Percentiles rank a stretch among this genome's conserved stretches.
phyloP scores from a whole-genome alignment of 345 rosid species.

The Capsella bursapastoris region DNA sequence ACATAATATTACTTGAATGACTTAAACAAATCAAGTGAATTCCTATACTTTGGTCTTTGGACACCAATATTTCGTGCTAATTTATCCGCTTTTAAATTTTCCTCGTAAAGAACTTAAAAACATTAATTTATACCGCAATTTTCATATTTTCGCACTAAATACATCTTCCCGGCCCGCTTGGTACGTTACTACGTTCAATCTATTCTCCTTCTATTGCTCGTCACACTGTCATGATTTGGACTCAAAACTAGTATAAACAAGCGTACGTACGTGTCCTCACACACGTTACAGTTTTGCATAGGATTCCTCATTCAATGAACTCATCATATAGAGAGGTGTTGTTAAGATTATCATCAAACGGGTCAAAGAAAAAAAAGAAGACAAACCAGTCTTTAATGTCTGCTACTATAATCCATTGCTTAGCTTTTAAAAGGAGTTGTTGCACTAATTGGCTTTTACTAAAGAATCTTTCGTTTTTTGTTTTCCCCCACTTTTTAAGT shows the following conservation, averaged over 20 bases:
- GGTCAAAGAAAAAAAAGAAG: constrained; percentile 72
- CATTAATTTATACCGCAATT: not conserved
- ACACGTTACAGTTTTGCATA: constrained; percentile 30
- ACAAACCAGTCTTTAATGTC: constrained; percentile 66
- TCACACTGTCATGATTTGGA: not conserved
- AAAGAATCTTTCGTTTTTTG: constrained; percentile 63
- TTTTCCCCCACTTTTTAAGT: constrained; percentile 51
- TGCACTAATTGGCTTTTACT: constrained; percentile 66
- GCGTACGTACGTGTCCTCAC: constrained; percentile 1
- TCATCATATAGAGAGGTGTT: constrained; percentile 18
- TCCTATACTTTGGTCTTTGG: too few species aligned
- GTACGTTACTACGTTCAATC: not conserved
- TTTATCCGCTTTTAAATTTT: too few species aligned
- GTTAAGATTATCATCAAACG: constrained; percentile 45
- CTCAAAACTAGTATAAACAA: not conserved
- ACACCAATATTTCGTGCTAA: too few species aligned
- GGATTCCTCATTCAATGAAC: constrained; percentile 38
- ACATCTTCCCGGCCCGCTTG: too few species aligned
- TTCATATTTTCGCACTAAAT: too few species aligned
- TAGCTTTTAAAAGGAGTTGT: constrained; percentile 35
- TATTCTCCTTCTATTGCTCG: not conserved
- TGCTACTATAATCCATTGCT: constrained; percentile 76
- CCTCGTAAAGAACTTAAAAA: too few species aligned
- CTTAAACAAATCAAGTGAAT: too few species aligned
- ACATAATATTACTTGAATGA: too few species aligned